Percentiles rank a stretch among this genome's conserved stretches.
phyloP scores from a whole-genome alignment of 2,329 filamentous ascomycete genomes.

The Metarhizium brunneum region DNA sequence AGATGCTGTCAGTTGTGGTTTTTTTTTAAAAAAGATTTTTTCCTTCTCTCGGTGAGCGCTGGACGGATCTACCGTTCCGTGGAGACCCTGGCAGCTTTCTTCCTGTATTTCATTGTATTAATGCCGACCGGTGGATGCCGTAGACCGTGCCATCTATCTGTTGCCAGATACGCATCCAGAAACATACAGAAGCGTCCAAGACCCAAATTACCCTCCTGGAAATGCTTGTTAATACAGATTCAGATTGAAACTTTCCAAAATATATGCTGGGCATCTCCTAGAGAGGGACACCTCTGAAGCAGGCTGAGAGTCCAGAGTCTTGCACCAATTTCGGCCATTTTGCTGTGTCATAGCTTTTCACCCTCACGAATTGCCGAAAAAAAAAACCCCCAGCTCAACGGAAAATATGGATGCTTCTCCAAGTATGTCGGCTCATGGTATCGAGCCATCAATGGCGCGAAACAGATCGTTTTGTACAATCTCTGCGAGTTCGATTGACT shows the following conservation, averaged over 20 bases:
- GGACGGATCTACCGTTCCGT: not conserved
- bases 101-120: not conserved
- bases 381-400: not conserved
- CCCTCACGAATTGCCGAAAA: not conserved
- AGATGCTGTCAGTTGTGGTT: not conserved
- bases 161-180: not conserved
- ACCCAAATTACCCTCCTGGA: too few relatives aligned
- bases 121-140: not conserved
- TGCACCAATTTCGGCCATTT: too few relatives aligned
- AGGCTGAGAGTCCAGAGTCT: too few relatives aligned
- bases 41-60: not conserved
- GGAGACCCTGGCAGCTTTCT: not conserved
- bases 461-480: slow-evolving; percentile 6
- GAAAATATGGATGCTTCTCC: slow-evolving; percentile 4
- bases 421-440: not conserved
- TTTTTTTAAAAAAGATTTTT: too few relatives aligned
- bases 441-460: slow-evolving; percentile 1
- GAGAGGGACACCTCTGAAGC: too few relatives aligned
- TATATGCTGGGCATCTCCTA: too few relatives aligned
- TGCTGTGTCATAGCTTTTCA: not conserved
- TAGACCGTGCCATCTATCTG: not conserved
- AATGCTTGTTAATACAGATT: not conserved
- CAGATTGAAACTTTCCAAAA: too few relatives aligned
- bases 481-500: slow-evolving; percentile 1
- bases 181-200: too few relatives aligned